These are phyloP conservation scores for Colletotrichum sojae DNA, from an alignment of 2,329 filamentous ascomycete species.

Conservation along the genomic window DNA sequence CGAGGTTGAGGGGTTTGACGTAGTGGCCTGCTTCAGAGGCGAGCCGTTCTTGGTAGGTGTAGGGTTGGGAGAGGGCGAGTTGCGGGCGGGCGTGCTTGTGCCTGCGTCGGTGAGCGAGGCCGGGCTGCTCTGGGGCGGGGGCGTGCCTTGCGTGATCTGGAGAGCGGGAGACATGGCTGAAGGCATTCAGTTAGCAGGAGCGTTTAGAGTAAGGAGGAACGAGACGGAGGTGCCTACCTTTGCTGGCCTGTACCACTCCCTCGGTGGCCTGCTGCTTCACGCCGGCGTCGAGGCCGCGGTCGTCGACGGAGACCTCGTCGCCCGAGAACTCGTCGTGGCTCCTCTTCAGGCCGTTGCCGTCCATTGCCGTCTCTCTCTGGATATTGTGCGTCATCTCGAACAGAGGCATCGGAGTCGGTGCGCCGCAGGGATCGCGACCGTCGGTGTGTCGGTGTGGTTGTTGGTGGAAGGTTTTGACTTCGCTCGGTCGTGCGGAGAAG, in stretches of 20 bases:
- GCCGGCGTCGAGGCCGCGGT: constrained; percentile 28
- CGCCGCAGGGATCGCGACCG: constrained; percentile 29
- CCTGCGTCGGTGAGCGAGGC: constrained; percentile 57
- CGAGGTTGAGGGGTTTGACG: constrained; percentile 28
- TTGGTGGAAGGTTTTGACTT: neutral
- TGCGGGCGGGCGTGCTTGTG: constrained; percentile 55
- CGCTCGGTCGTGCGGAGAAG: neutral
- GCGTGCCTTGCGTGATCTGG: constrained; percentile 36
- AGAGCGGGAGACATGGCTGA: constrained; percentile 15
- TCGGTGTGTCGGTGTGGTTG: neutral
- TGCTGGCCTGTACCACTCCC: constrained; percentile 20
- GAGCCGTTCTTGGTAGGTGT: constrained; percentile 40
- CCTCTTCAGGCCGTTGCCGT: constrained; percentile 60
- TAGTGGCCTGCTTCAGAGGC: constrained; percentile 3
- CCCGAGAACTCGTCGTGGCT: constrained; percentile 61
- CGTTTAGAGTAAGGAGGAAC: neutral
- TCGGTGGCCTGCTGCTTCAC: constrained; percentile 38
- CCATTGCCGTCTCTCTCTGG: constrained; percentile 53
- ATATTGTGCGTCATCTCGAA: constrained; percentile 63
- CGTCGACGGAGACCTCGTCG: constrained; percentile 46
- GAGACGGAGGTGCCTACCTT: constrained; percentile 4
- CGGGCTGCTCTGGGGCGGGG: constrained; percentile 33
- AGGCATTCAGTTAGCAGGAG: neutral
- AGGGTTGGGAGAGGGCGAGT: constrained; percentile 51
- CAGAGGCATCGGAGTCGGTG: constrained; percentile 59